phyloP scores from a whole-genome alignment of 352 stramenopile genomes.

The Pelagophyceae sp. region DNA sequence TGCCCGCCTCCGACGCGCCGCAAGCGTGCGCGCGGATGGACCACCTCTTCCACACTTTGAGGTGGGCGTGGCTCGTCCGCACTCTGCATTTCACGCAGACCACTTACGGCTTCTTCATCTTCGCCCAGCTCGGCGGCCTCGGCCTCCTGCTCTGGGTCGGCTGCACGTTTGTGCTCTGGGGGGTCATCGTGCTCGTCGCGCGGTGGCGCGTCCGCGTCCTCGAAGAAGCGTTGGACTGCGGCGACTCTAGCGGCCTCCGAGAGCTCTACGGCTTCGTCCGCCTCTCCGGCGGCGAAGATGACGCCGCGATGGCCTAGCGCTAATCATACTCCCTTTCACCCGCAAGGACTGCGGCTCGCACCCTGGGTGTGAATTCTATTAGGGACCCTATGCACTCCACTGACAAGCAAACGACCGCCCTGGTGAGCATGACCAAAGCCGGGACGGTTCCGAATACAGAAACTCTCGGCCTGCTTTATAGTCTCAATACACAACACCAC shows the following conservation, averaged over 20 bases:
- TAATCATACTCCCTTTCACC: no score
- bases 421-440: no score
- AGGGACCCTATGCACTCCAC: no score
- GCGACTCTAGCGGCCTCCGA: not conserved
- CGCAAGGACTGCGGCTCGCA: no score
- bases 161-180: not conserved
- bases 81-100: not conserved
- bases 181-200: not conserved
- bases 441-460: no score
- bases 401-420: no score
- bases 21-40: not conserved
- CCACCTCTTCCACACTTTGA: not conserved
- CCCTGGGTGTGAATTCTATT: no score
- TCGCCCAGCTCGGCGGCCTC: not conserved
- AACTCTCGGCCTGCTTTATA: no score
- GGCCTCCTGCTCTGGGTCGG: not conserved
- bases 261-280: slow-evolving; percentile 8
- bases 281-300: not conserved
- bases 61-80: not conserved
- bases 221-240: not conserved
- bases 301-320: no score
- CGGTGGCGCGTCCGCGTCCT: not conserved
- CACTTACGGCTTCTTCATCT: no score
- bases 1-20: not conserved
- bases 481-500: no score